Conservation (phyloP, 106 monocot genomes). For the Dioscorea zingiberensis region DNA sequence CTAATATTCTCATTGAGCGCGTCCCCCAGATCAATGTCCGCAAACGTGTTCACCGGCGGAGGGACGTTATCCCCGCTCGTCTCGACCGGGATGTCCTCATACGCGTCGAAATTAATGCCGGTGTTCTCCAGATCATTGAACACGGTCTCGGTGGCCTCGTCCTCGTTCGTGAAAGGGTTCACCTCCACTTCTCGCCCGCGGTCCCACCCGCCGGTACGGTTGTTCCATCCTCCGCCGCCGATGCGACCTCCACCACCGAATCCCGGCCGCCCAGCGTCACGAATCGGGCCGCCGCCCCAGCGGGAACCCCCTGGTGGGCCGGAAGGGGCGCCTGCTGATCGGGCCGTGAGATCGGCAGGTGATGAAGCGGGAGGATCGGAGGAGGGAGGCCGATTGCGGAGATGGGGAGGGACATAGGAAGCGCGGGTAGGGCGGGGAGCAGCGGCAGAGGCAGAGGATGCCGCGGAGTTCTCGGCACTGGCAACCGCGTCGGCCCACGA, state of each 20-base stretch:
- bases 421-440: slow-evolving; percentile 22
- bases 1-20: slow-evolving; percentile 71
- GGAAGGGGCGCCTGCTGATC: neutral
- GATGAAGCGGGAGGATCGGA: slow-evolving; percentile 9
- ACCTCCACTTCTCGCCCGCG: slow-evolving; percentile 35
- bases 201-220: slow-evolving; percentile 39
- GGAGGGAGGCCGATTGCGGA: slow-evolving; percentile 36
- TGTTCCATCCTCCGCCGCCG: slow-evolving; percentile 41
- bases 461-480: slow-evolving; percentile 34
- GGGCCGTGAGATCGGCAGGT: slow-evolving; percentile 2
- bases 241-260: slow-evolving; percentile 10
- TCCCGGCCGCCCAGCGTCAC: slow-evolving; percentile 9
- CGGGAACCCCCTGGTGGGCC: slow-evolving; percentile 17
- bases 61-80: slow-evolving; percentile 57
- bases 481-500: slow-evolving; percentile 68
- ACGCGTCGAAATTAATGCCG: slow-evolving; percentile 74
- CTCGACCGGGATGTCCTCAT: slow-evolving; percentile 78
- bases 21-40: slow-evolving; percentile 65
- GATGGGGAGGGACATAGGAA: slow-evolving; percentile 66
- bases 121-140: slow-evolving; percentile 39
- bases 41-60: slow-evolving; percentile 58
- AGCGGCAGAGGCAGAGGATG: slow-evolving; percentile 8
- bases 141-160: slow-evolving; percentile 3
- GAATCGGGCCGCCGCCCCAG: slow-evolving; percentile 17
- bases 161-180: slow-evolving; percentile 53